Evolutionary conservation across 352 stramenopile genomes (phyloP), one percentile per base, ranked within the genome.

Genomic region (Globisporangium irregulare): DNA sequence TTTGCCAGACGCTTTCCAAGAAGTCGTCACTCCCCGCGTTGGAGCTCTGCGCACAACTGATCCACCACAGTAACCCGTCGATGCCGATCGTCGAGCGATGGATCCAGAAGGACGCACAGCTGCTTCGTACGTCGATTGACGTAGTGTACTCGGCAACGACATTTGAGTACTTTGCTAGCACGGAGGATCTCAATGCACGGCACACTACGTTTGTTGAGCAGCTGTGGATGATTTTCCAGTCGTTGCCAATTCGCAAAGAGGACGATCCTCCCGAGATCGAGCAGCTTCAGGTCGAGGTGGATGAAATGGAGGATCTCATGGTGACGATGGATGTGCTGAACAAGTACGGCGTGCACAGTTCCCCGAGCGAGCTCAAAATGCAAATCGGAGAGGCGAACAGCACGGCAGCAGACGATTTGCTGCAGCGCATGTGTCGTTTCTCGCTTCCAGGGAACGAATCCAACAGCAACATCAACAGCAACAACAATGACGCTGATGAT

Each of bases 261-360:
- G 74, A 80, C 8, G 85, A 93, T 68, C 67, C 67, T 0, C 78
- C 77, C 3, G 72, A 78, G 29, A 82, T 93, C 29, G 73, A 75
- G 14, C 78, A 79, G 54, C 73, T 93, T 18, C 85, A 93, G 67
- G 85, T 91, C 20, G 74, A 82, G 43, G 81, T 91, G 15, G 85
- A 93, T 51, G 83, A 86, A 53, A 76, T 91, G 69, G 85, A 93
- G 67, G 85, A 91, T 63, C 51, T 93, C 4, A 78, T 93, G 68
- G 70, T 93, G 18, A 73, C 80, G 1, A 87, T 91, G 77, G 85
- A 93, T 43, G 74, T 91, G 1, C 67, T 93, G 0, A 78, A 71
- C 18, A 86, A 86, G 36, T 93, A 93, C 46, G 66, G 58, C 2
- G 76, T 90, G 15, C 36, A 79, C 3, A 77, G 66, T n/a, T 84